These are phyloP conservation scores for Effrenium voratum DNA, from an alignment of 73 alveolate species.

Conservation along the genomic window DNA sequence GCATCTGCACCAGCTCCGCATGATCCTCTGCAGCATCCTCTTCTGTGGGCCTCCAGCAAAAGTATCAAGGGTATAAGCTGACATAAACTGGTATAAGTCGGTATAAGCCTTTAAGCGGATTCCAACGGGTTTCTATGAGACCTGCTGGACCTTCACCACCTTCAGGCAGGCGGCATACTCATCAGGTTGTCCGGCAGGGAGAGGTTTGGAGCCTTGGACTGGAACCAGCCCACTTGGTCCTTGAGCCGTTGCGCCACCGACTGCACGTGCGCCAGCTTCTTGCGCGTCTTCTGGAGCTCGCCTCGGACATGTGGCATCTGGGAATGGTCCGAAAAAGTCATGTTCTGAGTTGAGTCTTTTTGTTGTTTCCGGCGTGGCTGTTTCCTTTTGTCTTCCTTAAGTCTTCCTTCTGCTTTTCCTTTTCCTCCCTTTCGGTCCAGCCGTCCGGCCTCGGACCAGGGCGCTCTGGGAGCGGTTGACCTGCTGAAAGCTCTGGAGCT, in stretches of 20 bases:
- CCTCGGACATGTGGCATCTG: neutral
- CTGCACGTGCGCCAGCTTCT: constrained; percentile 79
- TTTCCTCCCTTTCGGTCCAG: no score
- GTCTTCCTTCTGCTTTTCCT: no score
- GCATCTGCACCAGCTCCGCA: constrained; percentile 57
- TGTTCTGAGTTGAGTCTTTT: neutral
- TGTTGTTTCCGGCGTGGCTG: neutral
- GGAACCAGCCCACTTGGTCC: constrained; percentile 84
- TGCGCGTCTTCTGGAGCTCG: constrained; percentile 73
- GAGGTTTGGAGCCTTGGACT: constrained; percentile 71
- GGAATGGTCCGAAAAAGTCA: no score
- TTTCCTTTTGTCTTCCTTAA: neutral
- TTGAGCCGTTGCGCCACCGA: constrained; percentile 73
- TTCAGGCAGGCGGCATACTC: neutral
- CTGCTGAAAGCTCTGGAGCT: constrained; percentile 86
- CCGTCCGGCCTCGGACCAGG: constrained; percentile 38
- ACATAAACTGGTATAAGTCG: no score
- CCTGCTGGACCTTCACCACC: neutral
- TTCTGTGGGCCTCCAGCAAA: constrained; percentile 83
- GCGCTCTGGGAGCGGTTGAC: constrained; percentile 72
- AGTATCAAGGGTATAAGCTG: no score
- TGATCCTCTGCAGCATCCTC: constrained; percentile 82
- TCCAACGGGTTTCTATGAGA: no score
- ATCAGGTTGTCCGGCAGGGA: constrained; percentile 30
- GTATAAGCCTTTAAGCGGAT: no score